A percentile compares a stretch with the other conserved stretches of the same genome.
phyloP scores from a whole-genome alignment of 2,329 filamentous ascomycete genomes.

The Trichocomaceae sp. region DNA sequence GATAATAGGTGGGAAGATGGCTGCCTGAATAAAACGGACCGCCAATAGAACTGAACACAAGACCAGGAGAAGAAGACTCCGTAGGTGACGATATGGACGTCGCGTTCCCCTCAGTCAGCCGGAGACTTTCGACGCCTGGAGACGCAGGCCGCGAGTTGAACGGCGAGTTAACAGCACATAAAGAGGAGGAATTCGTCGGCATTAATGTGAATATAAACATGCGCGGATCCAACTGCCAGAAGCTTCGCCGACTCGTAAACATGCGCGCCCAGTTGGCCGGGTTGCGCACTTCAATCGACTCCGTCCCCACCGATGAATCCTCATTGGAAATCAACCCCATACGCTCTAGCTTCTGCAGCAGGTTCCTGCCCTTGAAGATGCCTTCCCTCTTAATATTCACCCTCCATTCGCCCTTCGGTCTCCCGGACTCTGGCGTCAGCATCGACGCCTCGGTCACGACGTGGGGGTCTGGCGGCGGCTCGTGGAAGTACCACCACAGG shows the following conservation, averaged over 20 bases:
- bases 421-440: slow-evolving; percentile 60
- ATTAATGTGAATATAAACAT: slow-evolving; percentile 82
- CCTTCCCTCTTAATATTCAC: slow-evolving; percentile 80
- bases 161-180: slow-evolving; percentile 36
- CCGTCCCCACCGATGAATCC: slow-evolving; percentile 66
- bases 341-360: slow-evolving; percentile 83
- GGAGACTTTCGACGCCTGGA: slow-evolving; percentile 35
- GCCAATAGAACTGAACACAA: slow-evolving; percentile 27
- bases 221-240: slow-evolving; percentile 86
- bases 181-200: slow-evolving; percentile 48
- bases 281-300: slow-evolving; percentile 52
- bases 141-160: slow-evolving; percentile 47
- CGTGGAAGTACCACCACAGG: slow-evolving; percentile 96
- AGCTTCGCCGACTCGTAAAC: slow-evolving; percentile 73
- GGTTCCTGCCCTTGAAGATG: slow-evolving; percentile 74
- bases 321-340: slow-evolving; percentile 79
- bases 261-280: slow-evolving; percentile 66
- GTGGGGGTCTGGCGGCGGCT: slow-evolving; percentile 62
- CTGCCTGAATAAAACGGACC: slow-evolving; percentile 76
- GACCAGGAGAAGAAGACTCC: slow-evolving; percentile 26
- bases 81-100: slow-evolving; percentile 8
- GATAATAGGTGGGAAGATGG: slow-evolving; percentile 85
- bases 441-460: slow-evolving; percentile 58
- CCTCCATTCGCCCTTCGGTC: slow-evolving; percentile 77
- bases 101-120: slow-evolving; percentile 3